These are phyloP conservation scores for Xylaria sp. DNA, from an alignment of 2,329 filamentous ascomycete genomes.

Conservation along the genomic window DNA sequence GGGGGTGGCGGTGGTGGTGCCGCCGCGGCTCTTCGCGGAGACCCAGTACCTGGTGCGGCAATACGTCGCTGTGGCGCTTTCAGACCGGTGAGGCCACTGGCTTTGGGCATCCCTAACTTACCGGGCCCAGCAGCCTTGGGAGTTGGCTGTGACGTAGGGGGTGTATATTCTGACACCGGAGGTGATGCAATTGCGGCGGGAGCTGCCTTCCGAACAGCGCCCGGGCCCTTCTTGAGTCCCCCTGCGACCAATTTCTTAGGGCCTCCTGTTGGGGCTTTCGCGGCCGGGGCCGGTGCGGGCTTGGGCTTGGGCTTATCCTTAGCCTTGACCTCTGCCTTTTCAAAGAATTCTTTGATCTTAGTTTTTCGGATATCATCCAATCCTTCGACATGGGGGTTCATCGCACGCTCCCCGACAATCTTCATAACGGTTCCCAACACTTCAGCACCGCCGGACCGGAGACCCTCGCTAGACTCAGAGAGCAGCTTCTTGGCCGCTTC, in stretches of 20 bases:
- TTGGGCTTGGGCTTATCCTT: constrained; percentile 95
- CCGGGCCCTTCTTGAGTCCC: constrained; percentile 56
- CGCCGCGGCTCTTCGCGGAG: constrained; percentile 56
- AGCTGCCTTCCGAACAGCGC: constrained; percentile 58
- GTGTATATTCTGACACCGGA: constrained; percentile 54
- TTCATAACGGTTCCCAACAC: constrained; percentile 96
- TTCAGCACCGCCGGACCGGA: constrained; percentile 89
- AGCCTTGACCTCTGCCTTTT: constrained; percentile 81
- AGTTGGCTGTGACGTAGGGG: constrained; percentile 62
- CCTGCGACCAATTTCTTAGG: constrained; percentile 42
- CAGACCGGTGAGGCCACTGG: constrained; percentile 58
- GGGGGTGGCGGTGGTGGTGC: constrained; percentile 55
- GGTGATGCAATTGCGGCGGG: constrained; percentile 47
- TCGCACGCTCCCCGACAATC: constrained; percentile 94
- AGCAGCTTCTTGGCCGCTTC: constrained; percentile 88
- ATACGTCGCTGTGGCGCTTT: constrained; percentile 66
- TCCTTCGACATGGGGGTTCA: constrained; percentile 90
- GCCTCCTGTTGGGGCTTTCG: constrained; percentile 54
- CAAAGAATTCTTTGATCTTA: constrained; percentile 91
- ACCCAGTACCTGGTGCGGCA: constrained; percentile 54
- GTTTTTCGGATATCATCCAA: constrained; percentile 94
- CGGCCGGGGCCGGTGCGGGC: constrained; percentile 67
- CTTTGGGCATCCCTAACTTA: constrained; percentile 62
- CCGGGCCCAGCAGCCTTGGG: constrained; percentile 53
- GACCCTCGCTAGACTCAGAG: constrained; percentile 83